Base-by-base conservation (phyloP, 352 stramenopile genomes). In the Hyaloperonospora brassicae region DNA sequence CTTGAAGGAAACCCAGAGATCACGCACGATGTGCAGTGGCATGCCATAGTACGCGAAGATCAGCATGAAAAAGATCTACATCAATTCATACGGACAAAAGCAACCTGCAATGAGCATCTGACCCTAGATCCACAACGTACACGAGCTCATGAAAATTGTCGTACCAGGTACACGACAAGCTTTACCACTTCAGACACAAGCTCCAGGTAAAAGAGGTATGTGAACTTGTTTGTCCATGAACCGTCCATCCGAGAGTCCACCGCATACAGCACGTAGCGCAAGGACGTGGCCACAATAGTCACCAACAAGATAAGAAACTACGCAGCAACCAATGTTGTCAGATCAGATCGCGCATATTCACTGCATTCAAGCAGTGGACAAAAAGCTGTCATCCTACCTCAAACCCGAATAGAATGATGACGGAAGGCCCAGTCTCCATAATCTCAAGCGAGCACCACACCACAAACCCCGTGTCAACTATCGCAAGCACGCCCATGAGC, bases 11-110 rank as follows among this genome's bases (percentile, higher is more conserved):
- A 98, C 76, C 84, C 96, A 98, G 4, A 99, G 70, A 47, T 99
- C 96, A 36, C 96, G 85, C 47, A 98, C 87, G 52, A 99, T 95
- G 62, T 98, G 97, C 49, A 99, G 86, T 13, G 96, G 95, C 72
- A 98, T 90, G 35, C 95, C 95, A 63, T 98, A 98, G 62, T 97
- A 98, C 27, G 89, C 96, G 61, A 98, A 97, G 34, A 99, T 96
- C 41, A 98, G 92, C 62, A 93, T 83, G 76, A 98, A 99, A 64
- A 99, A 98, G 14, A 95, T 69, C 81, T 92, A 47, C 6, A 53
- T 8, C 43, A n/a, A 57, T 2, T 22, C 39, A 44, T 5, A 49
- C 40, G 38, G 35, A 35, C 36, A 35, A 39, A 24, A n/a, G n/a
- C n/a, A 7, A 14, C 10, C 4, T 12, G 14, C 36, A 42, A 21